Conservation (phyloP, 2,329 filamentous ascomycete species). For the Colletotrichum lentis region DNA sequence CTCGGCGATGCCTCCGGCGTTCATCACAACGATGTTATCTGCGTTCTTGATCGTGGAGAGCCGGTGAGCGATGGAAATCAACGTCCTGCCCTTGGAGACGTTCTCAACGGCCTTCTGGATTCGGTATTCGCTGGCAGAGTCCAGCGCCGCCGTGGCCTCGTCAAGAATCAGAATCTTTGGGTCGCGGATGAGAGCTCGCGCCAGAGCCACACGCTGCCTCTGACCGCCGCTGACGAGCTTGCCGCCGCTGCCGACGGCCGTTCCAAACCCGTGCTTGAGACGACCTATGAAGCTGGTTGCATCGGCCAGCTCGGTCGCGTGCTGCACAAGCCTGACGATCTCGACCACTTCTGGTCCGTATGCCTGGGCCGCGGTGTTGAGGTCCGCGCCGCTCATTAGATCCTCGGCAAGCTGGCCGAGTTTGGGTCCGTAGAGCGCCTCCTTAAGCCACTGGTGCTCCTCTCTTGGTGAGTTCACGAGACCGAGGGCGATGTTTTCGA, state of each 20-base stretch:
- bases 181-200: constrained; percentile 66
- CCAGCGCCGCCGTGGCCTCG: constrained; percentile 69
- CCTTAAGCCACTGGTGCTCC: constrained; percentile 52
- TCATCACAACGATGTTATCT: constrained; percentile 71
- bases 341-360: constrained; percentile 56
- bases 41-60: constrained; percentile 68
- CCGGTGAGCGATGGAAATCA: constrained; percentile 71
- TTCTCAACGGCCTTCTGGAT: constrained; percentile 60
- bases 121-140: constrained; percentile 51
- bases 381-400: constrained; percentile 59
- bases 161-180: constrained; percentile 72
- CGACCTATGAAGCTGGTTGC: constrained; percentile 63
- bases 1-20: constrained; percentile 67
- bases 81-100: constrained; percentile 61
- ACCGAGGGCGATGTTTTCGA: constrained; percentile 62
- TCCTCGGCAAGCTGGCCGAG: constrained; percentile 61
- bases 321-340: constrained; percentile 59
- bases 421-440: constrained; percentile 57
- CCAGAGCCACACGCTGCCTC: constrained; percentile 69
- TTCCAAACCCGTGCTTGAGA: constrained; percentile 63
- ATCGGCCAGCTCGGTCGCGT: constrained; percentile 66
- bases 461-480: constrained; percentile 54
- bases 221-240: constrained; percentile 67
- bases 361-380: constrained; percentile 54
- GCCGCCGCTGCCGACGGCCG: constrained; percentile 62